Base-by-base conservation (phyloP, 345 rosid genomes). In the Raphanus sativus region DNA sequence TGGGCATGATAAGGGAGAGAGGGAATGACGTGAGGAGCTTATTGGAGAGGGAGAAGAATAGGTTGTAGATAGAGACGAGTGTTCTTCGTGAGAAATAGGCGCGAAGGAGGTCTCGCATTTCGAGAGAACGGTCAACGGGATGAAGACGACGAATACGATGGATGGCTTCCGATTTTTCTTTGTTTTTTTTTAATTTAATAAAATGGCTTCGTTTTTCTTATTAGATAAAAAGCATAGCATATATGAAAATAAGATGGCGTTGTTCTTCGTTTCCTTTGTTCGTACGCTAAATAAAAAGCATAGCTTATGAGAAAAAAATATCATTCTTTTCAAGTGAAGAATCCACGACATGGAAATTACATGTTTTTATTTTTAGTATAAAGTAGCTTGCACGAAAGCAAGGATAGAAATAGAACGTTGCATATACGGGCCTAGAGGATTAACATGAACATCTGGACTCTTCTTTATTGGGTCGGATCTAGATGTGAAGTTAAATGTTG, bases 101-200 rank as follows among this genome's bases (percentile, higher is more conserved):
- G 76, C 81, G 78, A 69, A 81, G 81, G 55, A 77, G 64, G 0
- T 69, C 62, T 74, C 78, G 62, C 82, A 79, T 79, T 68, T 52
- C 3, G 40, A 54, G 50, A 42, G 50, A 38, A 36, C 0, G 16
- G 62, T 74, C 82, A 74, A 62, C 52, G 38, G 3, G 62, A 63
- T 7, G 71, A 63, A 55, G 75, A 78, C 12, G 74, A 66, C 32
- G 21, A 30, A 48, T 3, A 54, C 17, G 15, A 33, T 33, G 21
- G 38, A 45, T 50, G 68, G 56, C 28, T 48, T 16, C 29, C 11
- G 26, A 55, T 16, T 21, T 67, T n/a, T n/a, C n/a, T n/a, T n/a
- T n/a, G n/a, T n/a, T n/a, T 60, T 21, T 21, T 21, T 21, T 21
- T 21, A 21, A 21, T 0, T 21, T 21, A 21, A 21, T 21, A 21